Percentiles rank a stretch among this genome's conserved stretches.
Conservation (phyloP, 1,139 yeast species). For the Sugiyamaella castrensis region DNA sequence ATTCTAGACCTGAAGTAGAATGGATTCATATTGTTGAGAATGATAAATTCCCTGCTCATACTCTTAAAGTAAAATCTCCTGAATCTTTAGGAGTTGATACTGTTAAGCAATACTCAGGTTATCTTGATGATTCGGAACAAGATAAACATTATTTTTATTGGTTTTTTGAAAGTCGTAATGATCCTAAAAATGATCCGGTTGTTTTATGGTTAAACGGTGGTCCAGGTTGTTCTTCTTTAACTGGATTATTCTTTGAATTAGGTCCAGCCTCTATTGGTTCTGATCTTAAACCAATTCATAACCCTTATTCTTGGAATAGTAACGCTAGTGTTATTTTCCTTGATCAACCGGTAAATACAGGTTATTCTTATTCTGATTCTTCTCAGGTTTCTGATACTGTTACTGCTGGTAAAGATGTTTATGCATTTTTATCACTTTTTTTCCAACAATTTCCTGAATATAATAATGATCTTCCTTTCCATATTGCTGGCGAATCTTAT, state of each 20-base stretch:
- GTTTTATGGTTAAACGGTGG: constrained; percentile 74
- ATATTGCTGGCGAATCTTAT: constrained; percentile 84
- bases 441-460: constrained; percentile 71
- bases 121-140: constrained; percentile 67
- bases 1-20: constrained; percentile 15
- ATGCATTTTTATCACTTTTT: constrained; percentile 69
- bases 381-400: constrained; percentile 58
- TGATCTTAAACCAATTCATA: constrained; percentile 50
- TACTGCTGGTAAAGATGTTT: constrained; percentile 78
- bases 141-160: constrained; percentile 85
- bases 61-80: constrained; percentile 35
- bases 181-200: constrained; percentile 61
- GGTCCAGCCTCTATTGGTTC: constrained; percentile 59
- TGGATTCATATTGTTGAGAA: constrained; percentile 30
- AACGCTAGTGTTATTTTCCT: constrained; percentile 68
- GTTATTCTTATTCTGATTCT: constrained; percentile 62
- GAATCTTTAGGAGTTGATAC: constrained; percentile 30
- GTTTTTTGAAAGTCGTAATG: constrained; percentile 70
- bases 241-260: constrained; percentile 64
- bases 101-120: constrained; percentile 61
- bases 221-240: constrained; percentile 69
- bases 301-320: constrained; percentile 67
- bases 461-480: constrained; percentile 52
- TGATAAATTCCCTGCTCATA: constrained; percentile 36
- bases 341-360: constrained; percentile 76